These are phyloP conservation scores for Cymodocea nodosa DNA, from an alignment of 116 monocot species.

Conservation along the genomic window DNA sequence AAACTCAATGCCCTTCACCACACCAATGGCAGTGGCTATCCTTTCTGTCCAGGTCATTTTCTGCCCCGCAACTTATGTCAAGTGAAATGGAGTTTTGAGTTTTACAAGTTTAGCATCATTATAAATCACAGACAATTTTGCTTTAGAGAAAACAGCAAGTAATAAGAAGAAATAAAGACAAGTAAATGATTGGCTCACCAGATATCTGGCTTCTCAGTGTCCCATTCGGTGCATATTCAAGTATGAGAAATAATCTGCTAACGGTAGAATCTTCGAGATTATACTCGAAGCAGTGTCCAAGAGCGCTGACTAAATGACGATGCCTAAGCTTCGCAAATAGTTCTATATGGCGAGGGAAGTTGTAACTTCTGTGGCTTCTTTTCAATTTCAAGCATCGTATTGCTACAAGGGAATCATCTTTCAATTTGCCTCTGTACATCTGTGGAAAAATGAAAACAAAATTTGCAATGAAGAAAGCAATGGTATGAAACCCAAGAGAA, in stretches of 20 bases:
- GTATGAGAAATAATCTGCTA: conserved; percentile 66
- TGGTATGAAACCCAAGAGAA: too few species aligned
- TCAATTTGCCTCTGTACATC: conserved; percentile 69
- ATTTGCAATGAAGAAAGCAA: background rate
- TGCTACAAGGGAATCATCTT: conserved; percentile 57
- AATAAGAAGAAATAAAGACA: too few species aligned
- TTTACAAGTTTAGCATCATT: too few species aligned
- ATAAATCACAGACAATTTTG: too few species aligned
- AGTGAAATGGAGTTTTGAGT: background rate
- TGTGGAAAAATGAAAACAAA: conserved; percentile 12
- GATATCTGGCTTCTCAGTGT: conserved; percentile 59
- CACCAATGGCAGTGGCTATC: conserved; percentile 72
- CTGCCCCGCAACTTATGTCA: conserved; percentile 38
- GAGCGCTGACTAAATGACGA: conserved; percentile 73
- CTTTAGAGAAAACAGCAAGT: too few species aligned
- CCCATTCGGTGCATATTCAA: conserved; percentile 68
- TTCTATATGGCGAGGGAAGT: conserved; percentile 58
- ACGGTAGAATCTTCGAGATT: conserved; percentile 66
- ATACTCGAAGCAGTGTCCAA: conserved; percentile 86
- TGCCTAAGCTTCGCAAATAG: conserved; percentile 84
- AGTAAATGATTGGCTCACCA: conserved; percentile 16
- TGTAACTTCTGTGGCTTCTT: conserved; percentile 38
- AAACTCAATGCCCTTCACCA: conserved; percentile 79
- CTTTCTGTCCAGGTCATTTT: conserved; percentile 77
- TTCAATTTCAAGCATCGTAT: conserved; percentile 79